Base-by-base conservation (phyloP, 768 basidiomycete species). In the Kwoniella botswanensis region DNA sequence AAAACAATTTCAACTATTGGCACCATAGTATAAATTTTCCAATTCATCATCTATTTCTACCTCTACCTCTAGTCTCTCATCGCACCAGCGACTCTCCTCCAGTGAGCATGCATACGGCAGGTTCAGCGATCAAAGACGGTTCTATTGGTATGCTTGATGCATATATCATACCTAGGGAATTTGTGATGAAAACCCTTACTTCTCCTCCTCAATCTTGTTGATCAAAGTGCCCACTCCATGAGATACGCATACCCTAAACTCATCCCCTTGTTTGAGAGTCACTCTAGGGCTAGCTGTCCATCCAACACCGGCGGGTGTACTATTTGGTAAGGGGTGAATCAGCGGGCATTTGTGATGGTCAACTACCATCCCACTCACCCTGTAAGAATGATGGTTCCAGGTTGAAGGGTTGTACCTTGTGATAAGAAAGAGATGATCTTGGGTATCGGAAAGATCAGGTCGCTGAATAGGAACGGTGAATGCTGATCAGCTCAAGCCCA, bases 381-480 rank as follows among this genome's bases (percentile, higher is more conserved):
- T 3, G 84, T 85, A 43, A 85, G 67, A 71, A 85, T 85, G 35
- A 85, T 35, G 10, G 82, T 83, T 1, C 85, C 85, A 24, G 81
- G 71, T 11, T 71, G 72, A 9, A 85, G 73, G 0, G 84, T 85
- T 1, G 85, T 84, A 1, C 85, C 84, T 64, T 84, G 82, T 0
- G 83, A 83, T 26, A 84, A 71, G 76, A 80, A 82, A 2, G 84
- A 78, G 44, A 84, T 86, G 1, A 92, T 92, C 79, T 90, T 87
- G 56, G 89, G 88, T 43, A 93, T 88, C 73, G 84, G 88, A 86
- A 94, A 95, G 67, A 95, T 91, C 78, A 93, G 91, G 72, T 91
- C 88, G 61, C 93, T 94, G 77, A 50, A 50, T 4, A 22, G n/a
- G 35, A 4, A 35, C 7, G 35, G 5, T 35, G 7, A 6, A 7